Evolutionary conservation across 768 basidiomycete genomes (phyloP).

Genomic region (Podaxis rugospora): DNA sequence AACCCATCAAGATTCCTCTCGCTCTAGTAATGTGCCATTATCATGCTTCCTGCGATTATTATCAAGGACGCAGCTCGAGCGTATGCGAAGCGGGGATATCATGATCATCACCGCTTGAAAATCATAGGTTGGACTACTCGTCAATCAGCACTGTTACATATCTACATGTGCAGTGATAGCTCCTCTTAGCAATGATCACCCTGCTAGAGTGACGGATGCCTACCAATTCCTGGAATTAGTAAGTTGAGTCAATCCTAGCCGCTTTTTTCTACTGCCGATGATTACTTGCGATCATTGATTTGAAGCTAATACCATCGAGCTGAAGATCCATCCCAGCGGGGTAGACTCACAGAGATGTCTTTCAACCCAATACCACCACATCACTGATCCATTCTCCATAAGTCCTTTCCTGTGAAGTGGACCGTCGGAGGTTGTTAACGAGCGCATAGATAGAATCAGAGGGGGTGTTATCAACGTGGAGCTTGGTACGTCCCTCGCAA

Average conservation of each 20-base stretch:
- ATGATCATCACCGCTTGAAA: not conserved
- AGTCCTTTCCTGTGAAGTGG: too few species aligned
- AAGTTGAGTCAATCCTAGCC: too few species aligned
- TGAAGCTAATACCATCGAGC: not conserved
- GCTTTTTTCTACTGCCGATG: not conserved
- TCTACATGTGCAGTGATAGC: not conserved
- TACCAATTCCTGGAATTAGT: not conserved
- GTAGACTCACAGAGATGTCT: not conserved
- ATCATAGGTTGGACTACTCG: not conserved
- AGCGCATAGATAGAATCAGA: too few species aligned
- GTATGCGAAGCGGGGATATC: not conserved
- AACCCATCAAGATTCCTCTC: not conserved
- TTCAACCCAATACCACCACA: not conserved
- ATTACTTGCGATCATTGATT: not conserved
- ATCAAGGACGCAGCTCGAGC: not conserved
- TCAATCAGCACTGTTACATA: not conserved
- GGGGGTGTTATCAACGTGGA: too few species aligned
- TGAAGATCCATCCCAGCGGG: not conserved
- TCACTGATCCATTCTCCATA: not conserved
- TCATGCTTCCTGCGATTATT: not conserved
- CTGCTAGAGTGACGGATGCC: not conserved
- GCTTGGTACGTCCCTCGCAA: too few species aligned
- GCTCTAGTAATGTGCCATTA: not conserved
- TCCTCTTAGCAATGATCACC: not conserved
- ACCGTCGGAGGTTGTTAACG: too few species aligned